phyloP scores from a whole-genome alignment of 139 green algal species.

The Zygnema cylindricum region DNA sequence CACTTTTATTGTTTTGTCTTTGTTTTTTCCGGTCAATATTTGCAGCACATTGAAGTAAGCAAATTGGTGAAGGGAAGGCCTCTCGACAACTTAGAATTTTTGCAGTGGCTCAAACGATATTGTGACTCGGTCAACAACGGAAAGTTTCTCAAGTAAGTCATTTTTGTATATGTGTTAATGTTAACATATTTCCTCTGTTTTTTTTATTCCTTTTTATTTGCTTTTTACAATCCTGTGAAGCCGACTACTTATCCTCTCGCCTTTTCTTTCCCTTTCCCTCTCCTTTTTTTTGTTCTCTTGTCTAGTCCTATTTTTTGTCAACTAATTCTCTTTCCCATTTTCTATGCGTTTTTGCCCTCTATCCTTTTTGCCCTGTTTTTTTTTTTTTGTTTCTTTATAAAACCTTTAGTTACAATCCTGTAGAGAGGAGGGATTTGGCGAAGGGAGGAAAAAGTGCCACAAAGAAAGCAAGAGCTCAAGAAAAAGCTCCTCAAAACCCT shows the following conservation, averaged over 20 bases:
- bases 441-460: slow-evolving; percentile 43
- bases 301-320: neutral
- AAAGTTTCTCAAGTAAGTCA: no score
- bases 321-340: no score
- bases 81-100: slow-evolving; percentile 97
- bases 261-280: slow-evolving; percentile 2
- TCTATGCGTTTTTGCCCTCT: neutral
- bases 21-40: no score
- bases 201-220: slow-evolving; percentile 4
- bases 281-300: neutral
- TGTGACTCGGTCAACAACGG: slow-evolving; percentile 74
- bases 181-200: slow-evolving; percentile 30
- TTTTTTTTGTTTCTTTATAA: neutral
- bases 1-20: no score
- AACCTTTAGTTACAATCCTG: slow-evolving; percentile 45
- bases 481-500: neutral
- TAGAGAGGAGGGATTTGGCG: slow-evolving; percentile 28
- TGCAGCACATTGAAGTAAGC: slow-evolving; percentile 85
- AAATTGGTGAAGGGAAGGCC: slow-evolving; percentile 90
- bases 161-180: no score
- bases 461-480: neutral
- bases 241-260: neutral
- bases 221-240: slow-evolving; percentile 5
- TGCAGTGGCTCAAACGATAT: slow-evolving; percentile 94
- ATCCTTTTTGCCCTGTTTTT: neutral